phyloP scores from a whole-genome alignment of 257 asterid species.

The Cynanchum wilfordii region DNA sequence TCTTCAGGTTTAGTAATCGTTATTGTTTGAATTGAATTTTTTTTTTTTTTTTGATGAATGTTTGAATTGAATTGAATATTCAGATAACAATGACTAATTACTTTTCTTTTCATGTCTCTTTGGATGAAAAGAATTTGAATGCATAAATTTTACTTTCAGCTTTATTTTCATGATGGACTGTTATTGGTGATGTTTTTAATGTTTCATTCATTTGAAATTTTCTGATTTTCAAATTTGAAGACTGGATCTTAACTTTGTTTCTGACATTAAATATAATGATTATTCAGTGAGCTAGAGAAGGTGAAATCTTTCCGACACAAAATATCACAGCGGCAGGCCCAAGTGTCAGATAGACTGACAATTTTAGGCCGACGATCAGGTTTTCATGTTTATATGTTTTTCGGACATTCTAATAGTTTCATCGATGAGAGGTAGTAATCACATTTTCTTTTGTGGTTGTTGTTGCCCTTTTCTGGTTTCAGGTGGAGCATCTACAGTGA shows the following conservation, averaged over 20 bases:
- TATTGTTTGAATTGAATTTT: conserved; percentile 1
- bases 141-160: background rate
- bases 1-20: background rate
- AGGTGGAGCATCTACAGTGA: conserved; percentile 61
- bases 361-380: conserved; percentile 72
- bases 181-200: background rate
- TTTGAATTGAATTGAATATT: conserved; percentile 2
- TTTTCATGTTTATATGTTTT: conserved; percentile 15
- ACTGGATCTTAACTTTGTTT: conserved; percentile 3
- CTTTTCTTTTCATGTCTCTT: background rate
- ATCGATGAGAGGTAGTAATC: background rate
- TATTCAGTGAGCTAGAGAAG: conserved; percentile 76
- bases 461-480: conserved; percentile 18
- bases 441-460: background rate
- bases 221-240: background rate
- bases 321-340: conserved; percentile 79
- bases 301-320: conserved; percentile 79
- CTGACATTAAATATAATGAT: conserved; percentile 20
- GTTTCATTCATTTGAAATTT: background rate
- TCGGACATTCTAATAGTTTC: background rate
- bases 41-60: too few relatives aligned
- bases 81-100: background rate
- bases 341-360: conserved; percentile 77
- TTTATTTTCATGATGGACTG: background rate
- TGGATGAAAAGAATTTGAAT: background rate